These are phyloP conservation scores for Brassica rapa DNA, from an alignment of 345 rosid genomes.

Conservation along the genomic window DNA sequence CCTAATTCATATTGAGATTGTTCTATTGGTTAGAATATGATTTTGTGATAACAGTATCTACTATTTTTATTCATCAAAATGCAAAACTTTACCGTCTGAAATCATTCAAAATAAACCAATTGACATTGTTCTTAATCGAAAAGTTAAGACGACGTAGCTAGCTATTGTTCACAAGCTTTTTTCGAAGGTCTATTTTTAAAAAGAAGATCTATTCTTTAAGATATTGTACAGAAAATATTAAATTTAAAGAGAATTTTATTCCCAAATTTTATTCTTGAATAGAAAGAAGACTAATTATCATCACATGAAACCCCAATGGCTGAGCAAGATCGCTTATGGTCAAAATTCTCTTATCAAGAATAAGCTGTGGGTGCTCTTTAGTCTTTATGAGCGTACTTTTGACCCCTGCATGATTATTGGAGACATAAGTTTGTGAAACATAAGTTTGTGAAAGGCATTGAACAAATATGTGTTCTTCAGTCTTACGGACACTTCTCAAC, in stretches of 20 bases:
- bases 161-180: not conserved
- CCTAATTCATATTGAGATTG: not conserved
- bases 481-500: not conserved
- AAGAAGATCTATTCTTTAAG: not conserved
- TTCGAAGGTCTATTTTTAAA: not conserved
- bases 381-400: not conserved
- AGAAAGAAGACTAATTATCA: not conserved
- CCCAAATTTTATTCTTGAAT: not conserved
- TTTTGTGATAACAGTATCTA: not conserved
- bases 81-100: not conserved
- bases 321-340: not conserved
- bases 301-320: not conserved
- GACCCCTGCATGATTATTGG: slow-evolving; percentile 2
- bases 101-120: not conserved
- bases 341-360: not conserved
- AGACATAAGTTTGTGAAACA: not conserved
- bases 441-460: not conserved
- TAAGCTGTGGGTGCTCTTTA: not conserved
- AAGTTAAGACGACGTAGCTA: not conserved
- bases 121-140: not conserved
- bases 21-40: not conserved
- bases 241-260: not conserved
- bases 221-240: not conserved
- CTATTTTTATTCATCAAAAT: not conserved
- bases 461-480: not conserved